Evolutionary conservation across 768 basidiomycete genomes (phyloP).

Genomic region (Clitopilus hobsonii): DNA sequence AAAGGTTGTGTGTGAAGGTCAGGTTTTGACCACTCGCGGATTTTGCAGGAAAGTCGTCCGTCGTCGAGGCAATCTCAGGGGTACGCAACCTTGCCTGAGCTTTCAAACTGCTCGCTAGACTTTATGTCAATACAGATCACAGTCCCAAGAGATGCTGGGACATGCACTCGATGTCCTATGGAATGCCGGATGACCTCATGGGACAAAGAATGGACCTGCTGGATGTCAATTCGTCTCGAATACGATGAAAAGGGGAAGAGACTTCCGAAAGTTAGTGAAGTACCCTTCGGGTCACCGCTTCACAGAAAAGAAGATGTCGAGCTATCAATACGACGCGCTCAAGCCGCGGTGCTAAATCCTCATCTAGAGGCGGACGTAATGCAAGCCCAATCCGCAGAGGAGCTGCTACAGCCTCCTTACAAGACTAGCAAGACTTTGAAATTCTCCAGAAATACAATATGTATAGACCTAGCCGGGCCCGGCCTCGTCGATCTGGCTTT

Average conservation of each 20-base stretch:
- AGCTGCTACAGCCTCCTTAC: slow-evolving; percentile 27
- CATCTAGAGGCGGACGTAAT: slow-evolving; percentile 22
- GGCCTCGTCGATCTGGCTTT: slow-evolving; percentile 32
- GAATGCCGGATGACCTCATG: slow-evolving; percentile 23
- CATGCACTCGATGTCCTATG: slow-evolving; percentile 37
- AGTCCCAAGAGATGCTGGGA: slow-evolving; percentile 44
- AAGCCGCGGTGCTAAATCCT: slow-evolving; percentile 30
- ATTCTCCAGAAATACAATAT: slow-evolving; percentile 39
- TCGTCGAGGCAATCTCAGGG: slow-evolving; percentile 47
- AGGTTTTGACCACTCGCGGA: not conserved
- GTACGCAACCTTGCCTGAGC: slow-evolving; percentile 18
- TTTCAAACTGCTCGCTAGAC: not conserved
- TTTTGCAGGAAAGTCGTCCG: slow-evolving; percentile 33
- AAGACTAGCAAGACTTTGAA: slow-evolving; percentile 16
- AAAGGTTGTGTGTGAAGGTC: not conserved
- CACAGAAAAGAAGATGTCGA: slow-evolving; percentile 35
- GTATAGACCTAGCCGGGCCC: slow-evolving; percentile 33
- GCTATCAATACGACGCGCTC: slow-evolving; percentile 29
- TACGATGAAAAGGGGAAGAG: slow-evolving; percentile 17
- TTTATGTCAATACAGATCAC: slow-evolving; percentile 27
- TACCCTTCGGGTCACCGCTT: slow-evolving; percentile 17
- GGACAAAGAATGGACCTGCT: slow-evolving; percentile 24
- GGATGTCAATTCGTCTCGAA: slow-evolving; percentile 36
- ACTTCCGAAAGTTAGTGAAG: slow-evolving; percentile 14
- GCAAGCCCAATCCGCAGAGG: slow-evolving; percentile 6